Conservation (phyloP, 2,329 filamentous ascomycete genomes). For the Tolypocladium nubicola region DNA sequence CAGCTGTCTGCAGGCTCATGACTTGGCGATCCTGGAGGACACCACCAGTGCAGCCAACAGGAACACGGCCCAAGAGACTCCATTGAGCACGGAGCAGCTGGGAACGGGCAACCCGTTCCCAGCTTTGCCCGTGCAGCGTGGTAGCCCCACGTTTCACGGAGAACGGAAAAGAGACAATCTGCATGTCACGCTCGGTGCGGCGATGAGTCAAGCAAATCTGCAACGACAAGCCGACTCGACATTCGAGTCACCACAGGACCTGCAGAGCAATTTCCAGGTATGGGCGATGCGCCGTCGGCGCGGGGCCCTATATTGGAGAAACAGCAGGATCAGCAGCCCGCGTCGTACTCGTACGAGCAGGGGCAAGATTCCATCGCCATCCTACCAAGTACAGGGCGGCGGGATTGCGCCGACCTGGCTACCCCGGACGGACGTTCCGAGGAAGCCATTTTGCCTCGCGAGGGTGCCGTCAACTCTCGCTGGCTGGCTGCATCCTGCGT, state of each 20-base stretch:
- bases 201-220: background rate
- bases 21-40: background rate
- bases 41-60: background rate
- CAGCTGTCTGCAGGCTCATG: background rate
- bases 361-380: background rate
- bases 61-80: background rate
- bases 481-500: background rate
- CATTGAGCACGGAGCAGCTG: background rate
- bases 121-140: background rate
- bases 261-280: background rate
- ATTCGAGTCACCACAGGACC: background rate
- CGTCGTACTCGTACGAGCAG: background rate
- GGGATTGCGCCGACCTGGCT: background rate
- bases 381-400: background rate
- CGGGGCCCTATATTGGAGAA: background rate
- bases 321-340: background rate
- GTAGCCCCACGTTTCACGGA: background rate
- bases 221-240: background rate
- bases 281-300: background rate
- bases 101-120: background rate
- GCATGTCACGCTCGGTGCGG: background rate
- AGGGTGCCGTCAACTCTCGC: background rate
- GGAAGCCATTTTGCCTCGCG: no score
- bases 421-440: background rate
- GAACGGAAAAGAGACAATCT: background rate